Evolutionary conservation across 768 basidiomycete genomes (phyloP).

Genomic region (Suillus weaverae): DNA sequence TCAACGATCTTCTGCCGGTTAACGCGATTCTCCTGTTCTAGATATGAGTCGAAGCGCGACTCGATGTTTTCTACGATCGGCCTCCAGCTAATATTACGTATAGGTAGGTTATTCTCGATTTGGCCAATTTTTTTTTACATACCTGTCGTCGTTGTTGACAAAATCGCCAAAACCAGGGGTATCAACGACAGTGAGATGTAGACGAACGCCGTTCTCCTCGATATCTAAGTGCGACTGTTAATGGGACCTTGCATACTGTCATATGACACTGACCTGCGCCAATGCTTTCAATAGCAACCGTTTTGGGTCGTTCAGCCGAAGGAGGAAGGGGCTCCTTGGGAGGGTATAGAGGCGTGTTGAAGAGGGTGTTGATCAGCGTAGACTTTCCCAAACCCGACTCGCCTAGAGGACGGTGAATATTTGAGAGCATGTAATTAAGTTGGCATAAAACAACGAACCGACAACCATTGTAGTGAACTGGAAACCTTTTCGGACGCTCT

Average conservation of each 20-base stretch:
- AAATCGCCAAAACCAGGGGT: constrained; percentile 99
- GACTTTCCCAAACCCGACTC: constrained; percentile 99
- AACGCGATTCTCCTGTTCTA: constrained; percentile 98
- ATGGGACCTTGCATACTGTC: neutral
- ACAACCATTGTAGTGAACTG: constrained; percentile 99
- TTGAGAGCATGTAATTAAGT: constrained; percentile 19
- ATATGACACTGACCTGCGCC: constrained; percentile 75
- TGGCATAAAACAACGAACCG: constrained; percentile 58
- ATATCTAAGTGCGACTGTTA: constrained; percentile 64
- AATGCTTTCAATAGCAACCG: constrained; percentile 97
- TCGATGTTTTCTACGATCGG: constrained; percentile 99
- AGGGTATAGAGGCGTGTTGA: constrained; percentile 94
- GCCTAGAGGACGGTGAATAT: constrained; percentile 46
- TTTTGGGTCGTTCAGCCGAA: constrained; percentile 83
- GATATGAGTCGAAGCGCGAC: constrained; percentile 93
- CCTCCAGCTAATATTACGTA: constrained; percentile 73
- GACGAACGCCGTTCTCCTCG: constrained; percentile 95
- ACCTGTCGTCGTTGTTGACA: constrained; percentile 99
- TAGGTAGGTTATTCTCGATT: constrained; percentile 16
- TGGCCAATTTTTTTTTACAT: constrained; percentile 23
- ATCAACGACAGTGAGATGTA: constrained; percentile 98
- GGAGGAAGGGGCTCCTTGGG: constrained; percentile 84
- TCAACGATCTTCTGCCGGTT: constrained; percentile 92
- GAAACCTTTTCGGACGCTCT: constrained; percentile 97
- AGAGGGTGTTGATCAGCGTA: constrained; percentile 97